These are phyloP conservation scores for Pestalotiopsis fici DNA, from an alignment of 2,329 filamentous ascomycete species.

Conservation along the genomic window DNA sequence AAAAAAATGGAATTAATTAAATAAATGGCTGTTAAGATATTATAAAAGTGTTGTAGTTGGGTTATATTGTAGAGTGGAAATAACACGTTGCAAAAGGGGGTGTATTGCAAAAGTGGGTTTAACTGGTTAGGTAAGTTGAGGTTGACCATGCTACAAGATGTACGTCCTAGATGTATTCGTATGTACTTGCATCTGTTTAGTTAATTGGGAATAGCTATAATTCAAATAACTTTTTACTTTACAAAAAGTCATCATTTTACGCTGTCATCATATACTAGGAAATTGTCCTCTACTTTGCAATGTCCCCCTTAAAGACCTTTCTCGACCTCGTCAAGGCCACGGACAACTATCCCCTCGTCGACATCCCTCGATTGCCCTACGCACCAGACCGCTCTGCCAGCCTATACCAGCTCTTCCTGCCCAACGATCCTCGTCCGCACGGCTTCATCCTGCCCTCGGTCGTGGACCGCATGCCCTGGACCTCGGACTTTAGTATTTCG, in stretches of 20 bases:
- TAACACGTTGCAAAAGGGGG: too few species aligned
- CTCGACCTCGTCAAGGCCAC: conserved; percentile 40
- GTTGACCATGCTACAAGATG: not conserved
- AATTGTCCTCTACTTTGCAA: not conserved
- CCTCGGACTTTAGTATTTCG: conserved; percentile 30
- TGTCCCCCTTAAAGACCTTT: conserved; percentile 21
- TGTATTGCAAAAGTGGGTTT: too few species aligned
- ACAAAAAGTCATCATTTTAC: not conserved
- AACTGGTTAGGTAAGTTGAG: not conserved
- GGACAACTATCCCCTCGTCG: conserved; percentile 47
- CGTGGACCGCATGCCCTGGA: conserved; percentile 45
- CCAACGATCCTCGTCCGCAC: conserved; percentile 45
- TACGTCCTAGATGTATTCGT: too few species aligned
- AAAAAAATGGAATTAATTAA: too few species aligned
- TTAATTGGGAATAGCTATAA: not conserved
- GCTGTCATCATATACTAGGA: not conserved
- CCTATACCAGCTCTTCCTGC: conserved; percentile 46
- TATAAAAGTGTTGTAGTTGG: too few species aligned
- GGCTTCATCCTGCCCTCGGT: conserved; percentile 48
- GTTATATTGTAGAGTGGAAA: too few species aligned
- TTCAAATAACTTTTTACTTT: not conserved
- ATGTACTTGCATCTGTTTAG: not conserved
- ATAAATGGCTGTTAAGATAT: too few species aligned
- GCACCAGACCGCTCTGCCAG: conserved; percentile 15
- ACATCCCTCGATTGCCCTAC: conserved; percentile 26